Evolutionary conservation across 2,329 filamentous ascomycete genomes (phyloP).

Genomic region (Stagonosporopsis rhizophila): DNA sequence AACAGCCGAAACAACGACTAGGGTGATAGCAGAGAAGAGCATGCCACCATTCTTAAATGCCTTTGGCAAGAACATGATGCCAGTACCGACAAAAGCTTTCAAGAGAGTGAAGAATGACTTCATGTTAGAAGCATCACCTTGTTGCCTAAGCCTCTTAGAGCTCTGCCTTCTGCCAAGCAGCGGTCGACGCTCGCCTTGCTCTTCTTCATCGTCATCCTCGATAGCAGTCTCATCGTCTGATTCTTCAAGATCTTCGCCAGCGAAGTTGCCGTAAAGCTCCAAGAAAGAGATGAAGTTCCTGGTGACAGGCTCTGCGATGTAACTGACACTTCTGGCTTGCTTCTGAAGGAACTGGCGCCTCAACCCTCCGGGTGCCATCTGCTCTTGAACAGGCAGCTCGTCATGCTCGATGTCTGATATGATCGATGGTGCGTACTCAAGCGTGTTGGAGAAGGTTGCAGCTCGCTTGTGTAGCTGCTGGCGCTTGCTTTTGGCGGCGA

Average conservation of each 20-base stretch:
- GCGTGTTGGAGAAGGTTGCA: slow-evolving; percentile 70
- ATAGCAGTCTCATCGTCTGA: slow-evolving; percentile 65
- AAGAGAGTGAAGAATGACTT: slow-evolving; percentile 81
- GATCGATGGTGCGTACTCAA: slow-evolving; percentile 33
- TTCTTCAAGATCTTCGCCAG: slow-evolving; percentile 71
- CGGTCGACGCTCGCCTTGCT: slow-evolving; percentile 65
- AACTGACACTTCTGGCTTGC: slow-evolving; percentile 50
- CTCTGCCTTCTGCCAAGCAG: slow-evolving; percentile 65
- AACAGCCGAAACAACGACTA: slow-evolving; percentile 69
- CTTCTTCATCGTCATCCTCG: slow-evolving; percentile 60
- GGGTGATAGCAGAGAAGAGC: slow-evolving; percentile 73
- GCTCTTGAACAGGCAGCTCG: slow-evolving; percentile 53
- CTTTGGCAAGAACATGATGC: slow-evolving; percentile 83
- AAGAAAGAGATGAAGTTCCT: slow-evolving; percentile 78
- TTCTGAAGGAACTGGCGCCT: slow-evolving; percentile 60
- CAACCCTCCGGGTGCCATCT: slow-evolving; percentile 61
- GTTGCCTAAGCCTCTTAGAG: slow-evolving; percentile 54
- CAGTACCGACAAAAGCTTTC: slow-evolving; percentile 80
- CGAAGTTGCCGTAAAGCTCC: slow-evolving; percentile 77
- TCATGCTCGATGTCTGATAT: slow-evolving; percentile 41
- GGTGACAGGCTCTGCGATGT: slow-evolving; percentile 64
- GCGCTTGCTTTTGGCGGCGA: slow-evolving; percentile 64
- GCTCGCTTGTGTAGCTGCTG: slow-evolving; percentile 61
- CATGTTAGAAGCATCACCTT: slow-evolving; percentile 70
- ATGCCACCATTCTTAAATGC: slow-evolving; percentile 81